phyloP scores from a whole-genome alignment of 257 asterid species.

The Capsicum baccatum region DNA sequence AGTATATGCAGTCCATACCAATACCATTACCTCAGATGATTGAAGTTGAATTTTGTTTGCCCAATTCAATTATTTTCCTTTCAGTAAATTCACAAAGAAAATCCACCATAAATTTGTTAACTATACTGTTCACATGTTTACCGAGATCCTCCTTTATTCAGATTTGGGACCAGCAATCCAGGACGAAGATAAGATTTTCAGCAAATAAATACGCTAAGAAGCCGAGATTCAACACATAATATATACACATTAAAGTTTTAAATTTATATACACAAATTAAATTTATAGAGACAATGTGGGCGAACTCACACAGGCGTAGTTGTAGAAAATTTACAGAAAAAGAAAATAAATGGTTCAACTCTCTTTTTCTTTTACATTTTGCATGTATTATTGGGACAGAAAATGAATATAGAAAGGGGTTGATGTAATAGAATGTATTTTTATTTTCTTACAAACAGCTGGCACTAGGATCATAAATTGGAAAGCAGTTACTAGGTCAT shows the following conservation, averaged over 20 bases:
- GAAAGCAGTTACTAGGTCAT: slow-evolving; percentile 41
- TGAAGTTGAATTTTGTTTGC: background rate
- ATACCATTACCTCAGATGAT: too few relatives aligned
- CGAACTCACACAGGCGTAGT: background rate
- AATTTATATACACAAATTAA: background rate
- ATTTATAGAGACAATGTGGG: background rate
- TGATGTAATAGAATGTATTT: background rate
- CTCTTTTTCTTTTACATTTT: background rate
- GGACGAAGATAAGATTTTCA: background rate
- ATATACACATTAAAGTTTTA: background rate
- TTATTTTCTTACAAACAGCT: slow-evolving; percentile 39
- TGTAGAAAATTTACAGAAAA: background rate
- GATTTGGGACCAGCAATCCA: background rate
- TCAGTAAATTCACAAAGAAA: background rate
- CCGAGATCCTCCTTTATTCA: background rate
- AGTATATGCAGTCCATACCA: too few relatives aligned
- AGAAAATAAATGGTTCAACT: background rate
- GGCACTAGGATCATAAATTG: slow-evolving; percentile 45
- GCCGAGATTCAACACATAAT: background rate
- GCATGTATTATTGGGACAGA: slow-evolving; percentile 10
- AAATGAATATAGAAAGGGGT: background rate
- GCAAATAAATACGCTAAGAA: background rate
- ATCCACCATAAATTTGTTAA: background rate
- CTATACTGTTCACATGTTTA: background rate
- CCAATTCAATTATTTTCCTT: background rate